Percentiles rank a stretch among this genome's conserved stretches.
phyloP scores from a whole-genome alignment of 2,329 filamentous ascomycete genomes.

The Hortaea werneckii region DNA sequence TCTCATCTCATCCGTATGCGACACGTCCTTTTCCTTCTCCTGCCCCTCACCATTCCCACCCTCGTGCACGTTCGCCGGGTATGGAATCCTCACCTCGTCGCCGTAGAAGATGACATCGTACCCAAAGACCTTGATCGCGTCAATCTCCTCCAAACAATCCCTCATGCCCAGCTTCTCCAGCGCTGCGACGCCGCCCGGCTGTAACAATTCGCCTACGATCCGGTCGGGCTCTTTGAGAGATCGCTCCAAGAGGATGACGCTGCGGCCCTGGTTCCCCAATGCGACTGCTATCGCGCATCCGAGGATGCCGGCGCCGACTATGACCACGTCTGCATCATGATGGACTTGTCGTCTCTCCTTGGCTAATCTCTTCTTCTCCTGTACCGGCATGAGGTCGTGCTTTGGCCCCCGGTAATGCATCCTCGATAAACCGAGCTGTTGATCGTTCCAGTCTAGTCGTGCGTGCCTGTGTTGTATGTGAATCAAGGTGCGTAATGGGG shows the following conservation, averaged over 20 bases:
- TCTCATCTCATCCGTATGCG: conserved; percentile 19
- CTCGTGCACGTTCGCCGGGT: conserved; percentile 51
- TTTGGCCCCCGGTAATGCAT: background rate
- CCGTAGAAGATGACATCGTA: conserved; percentile 82
- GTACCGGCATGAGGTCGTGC: conserved; percentile 1
- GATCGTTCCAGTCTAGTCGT: no score
- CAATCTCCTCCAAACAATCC: conserved; percentile 79
- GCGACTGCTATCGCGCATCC: conserved; percentile 79
- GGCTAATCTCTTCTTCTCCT: background rate
- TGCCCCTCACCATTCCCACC: conserved; percentile 26
- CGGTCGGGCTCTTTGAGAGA: conserved; percentile 87
- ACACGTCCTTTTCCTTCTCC: conserved; percentile 17
- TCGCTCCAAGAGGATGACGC: conserved; percentile 79
- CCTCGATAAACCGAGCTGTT: background rate
- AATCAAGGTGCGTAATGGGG: no score
- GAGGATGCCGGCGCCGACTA: conserved; percentile 84
- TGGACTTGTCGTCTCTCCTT: conserved; percentile 23
- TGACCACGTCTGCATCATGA: conserved; percentile 69
- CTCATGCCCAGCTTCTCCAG: conserved; percentile 68
- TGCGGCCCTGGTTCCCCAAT: conserved; percentile 78
- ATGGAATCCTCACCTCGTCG: conserved; percentile 63
- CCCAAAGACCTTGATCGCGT: conserved; percentile 70
- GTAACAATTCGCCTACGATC: conserved; percentile 89
- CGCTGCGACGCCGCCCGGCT: conserved; percentile 79
- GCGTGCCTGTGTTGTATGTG: no score